Evolutionary conservation across 345 rosid genomes (phyloP), one percentile per base, ranked within the genome.

Genomic region (Clausena lansium): DNA sequence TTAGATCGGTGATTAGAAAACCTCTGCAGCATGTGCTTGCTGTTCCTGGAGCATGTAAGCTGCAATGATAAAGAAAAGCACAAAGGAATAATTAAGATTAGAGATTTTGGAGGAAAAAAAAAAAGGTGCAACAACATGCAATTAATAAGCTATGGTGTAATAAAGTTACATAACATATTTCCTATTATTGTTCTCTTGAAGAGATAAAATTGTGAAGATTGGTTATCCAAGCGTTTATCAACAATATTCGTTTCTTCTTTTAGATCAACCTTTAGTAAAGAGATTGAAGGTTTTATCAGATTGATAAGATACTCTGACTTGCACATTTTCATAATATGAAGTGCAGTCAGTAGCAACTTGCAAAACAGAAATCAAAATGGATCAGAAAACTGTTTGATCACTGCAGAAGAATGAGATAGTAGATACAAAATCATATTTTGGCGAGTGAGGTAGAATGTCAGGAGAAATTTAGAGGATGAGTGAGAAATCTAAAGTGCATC

Each of bases 1-100:
- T 70, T 22, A 22, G 17, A 73, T 75, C 10, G 11, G 57, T 50
- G 22, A 67, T 52, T 45, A 55, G 19, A 73, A 41, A 87, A 96
- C 98, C 99, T 92, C 94, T 71, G 93, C 95, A 80, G 99, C 98
- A 81, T 84, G 88, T 55, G 83, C 98, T 74, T 96, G 97, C 75
- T 94, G 97, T 50, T 96, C 98, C 84, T 91, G 97, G 77, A 96
- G 84, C 95, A 88, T 89, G 81, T 80, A 91, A 70, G 87, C 99
- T 96, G 74, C 81, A 82, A 73, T 36, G 78, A 76, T 3, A 72
- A 45, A 73, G 55, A 50, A 25, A 66, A 68, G 55, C 54, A 83
- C 39, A 67, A 47, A 27, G n/a, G 38, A 64, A 68, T 68, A 70
- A 61, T 73, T 41, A 71, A 35, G 22, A 63, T 32, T 36, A 58